Base-by-base conservation (phyloP, 192 early-diverging fungal genomes). In the Chytriomyces confervae region DNA sequence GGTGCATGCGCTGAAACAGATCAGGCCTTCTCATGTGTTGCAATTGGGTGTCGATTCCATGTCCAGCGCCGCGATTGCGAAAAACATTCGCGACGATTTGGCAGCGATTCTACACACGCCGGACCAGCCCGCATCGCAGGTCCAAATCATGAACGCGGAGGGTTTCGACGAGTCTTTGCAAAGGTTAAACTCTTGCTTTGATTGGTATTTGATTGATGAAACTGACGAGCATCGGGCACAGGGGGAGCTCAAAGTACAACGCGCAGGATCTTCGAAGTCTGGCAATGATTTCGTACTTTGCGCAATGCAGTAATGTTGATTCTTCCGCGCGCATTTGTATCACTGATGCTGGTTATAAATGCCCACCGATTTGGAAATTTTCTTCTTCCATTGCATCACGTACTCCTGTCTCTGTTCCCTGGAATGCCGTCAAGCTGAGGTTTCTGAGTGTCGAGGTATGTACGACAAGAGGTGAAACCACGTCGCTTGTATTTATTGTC, bases 11-110 rank as follows among this genome's bases (percentile, higher is more conserved):
- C 84, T 94, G 23, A 79, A 85, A 50, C 66, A 83, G 4, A 81
- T 90, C 9, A 80, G 72, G 3, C 95, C 96, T 13, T 91, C 91
- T 29, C 84, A 92, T 81, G 86, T 95, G 3, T 87, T 92, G 50
- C 91, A 91, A 18, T 29, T 86, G 62, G 49, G 62, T 44, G 68
- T 82, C 44, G 68, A 50, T 29, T 24, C 49, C 10, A 44, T 36
- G 20, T 74, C 69, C 18, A 20, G 18, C n/a, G 9, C 43, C 27
- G 72, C 72, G 10, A 8, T 10, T 29, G 53, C 72, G 7, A 61
- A 60, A 48, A 74, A 74, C 53, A 74, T 74, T 63, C 49, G 53
- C 3, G 72, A 74, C 63, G 72, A 74, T 45, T 44, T 74, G 20
- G 7, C 7, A 16, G 23, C n/a, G 11, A 13, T 74, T 7, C 44